These are phyloP conservation scores for Fusarium multiceps DNA, from an alignment of 2,329 filamentous ascomycete genomes.

Conservation along the genomic window DNA sequence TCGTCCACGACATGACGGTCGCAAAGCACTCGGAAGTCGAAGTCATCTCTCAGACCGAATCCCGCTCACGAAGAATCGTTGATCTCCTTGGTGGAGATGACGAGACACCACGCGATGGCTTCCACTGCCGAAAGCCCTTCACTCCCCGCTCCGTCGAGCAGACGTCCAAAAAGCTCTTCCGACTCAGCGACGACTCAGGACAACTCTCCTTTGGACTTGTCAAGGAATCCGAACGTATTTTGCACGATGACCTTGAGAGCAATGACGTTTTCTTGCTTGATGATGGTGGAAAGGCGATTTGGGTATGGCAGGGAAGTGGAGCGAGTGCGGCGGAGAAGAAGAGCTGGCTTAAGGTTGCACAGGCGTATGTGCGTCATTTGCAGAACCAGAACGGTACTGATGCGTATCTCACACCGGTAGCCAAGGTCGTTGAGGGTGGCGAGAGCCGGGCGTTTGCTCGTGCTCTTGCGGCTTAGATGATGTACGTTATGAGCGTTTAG, in stretches of 20 bases:
- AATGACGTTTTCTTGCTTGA: constrained; percentile 72
- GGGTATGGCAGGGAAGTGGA: constrained; percentile 73
- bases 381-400: constrained; percentile 48
- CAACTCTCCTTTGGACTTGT: constrained; percentile 67
- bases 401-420: constrained; percentile 62
- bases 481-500: background rate
- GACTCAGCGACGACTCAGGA: constrained; percentile 71
- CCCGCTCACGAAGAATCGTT: constrained; percentile 65
- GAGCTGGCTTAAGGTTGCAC: constrained; percentile 69
- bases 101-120: constrained; percentile 52
- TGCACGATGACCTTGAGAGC: constrained; percentile 63
- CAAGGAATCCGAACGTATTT: constrained; percentile 63
- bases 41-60: constrained; percentile 71
- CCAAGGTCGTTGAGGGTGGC: constrained; percentile 66
- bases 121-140: constrained; percentile 58
- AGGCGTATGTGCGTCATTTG: constrained; percentile 63
- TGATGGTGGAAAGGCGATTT: constrained; percentile 67
- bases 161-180: constrained; percentile 62
- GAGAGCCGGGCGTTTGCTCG: constrained; percentile 65
- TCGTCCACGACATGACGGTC: constrained; percentile 72
- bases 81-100: constrained; percentile 64
- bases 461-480: constrained; percentile 52
- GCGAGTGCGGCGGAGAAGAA: constrained; percentile 70
- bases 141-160: constrained; percentile 35
- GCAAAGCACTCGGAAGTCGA: constrained; percentile 74